A percentile compares a stretch with the other conserved stretches of the same genome.
phyloP scores from a whole-genome alignment of 2,329 filamentous ascomycete species.

The Clarireedia hainanense region DNA sequence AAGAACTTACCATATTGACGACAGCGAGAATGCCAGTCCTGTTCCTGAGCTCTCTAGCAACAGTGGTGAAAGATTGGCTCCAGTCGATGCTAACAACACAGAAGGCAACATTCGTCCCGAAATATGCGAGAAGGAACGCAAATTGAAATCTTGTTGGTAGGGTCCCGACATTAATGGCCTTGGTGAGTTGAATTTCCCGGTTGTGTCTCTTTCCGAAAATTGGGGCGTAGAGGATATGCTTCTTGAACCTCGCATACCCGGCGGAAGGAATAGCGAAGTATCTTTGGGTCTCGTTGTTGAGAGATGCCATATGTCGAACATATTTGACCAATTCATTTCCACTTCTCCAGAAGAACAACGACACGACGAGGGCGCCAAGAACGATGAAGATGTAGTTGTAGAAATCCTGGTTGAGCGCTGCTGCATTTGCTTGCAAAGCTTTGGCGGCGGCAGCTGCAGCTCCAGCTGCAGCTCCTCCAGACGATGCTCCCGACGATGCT shows the following conservation, averaged over 20 bases:
- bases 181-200: constrained; percentile 59
- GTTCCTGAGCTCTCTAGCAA: constrained; percentile 50
- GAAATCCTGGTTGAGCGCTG: constrained; percentile 42
- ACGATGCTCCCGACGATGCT: constrained; percentile 1
- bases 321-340: constrained; percentile 55
- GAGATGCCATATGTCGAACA: constrained; percentile 63
- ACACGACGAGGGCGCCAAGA: constrained; percentile 54
- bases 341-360: constrained; percentile 61
- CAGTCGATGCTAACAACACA: constrained; percentile 62
- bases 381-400: constrained; percentile 54
- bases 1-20: constrained; percentile 59
- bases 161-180: constrained; percentile 64
- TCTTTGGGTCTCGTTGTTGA: constrained; percentile 70
- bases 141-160: constrained; percentile 73
- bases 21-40: constrained; percentile 62
- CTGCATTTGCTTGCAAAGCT: constrained; percentile 18
- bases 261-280: constrained; percentile 61
- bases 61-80: constrained; percentile 36
- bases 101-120: constrained; percentile 69
- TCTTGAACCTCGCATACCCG: constrained; percentile 54
- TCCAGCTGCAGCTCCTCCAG: constrained; percentile 9
- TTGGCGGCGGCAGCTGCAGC: constrained; percentile 13
- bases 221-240: constrained; percentile 61
- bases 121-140: constrained; percentile 58
- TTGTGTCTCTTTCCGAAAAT: constrained; percentile 71